A percentile compares a stretch with the other conserved stretches of the same genome.
phyloP scores from a whole-genome alignment of 306 rosid species.

The Cucurbita ficifolia region DNA sequence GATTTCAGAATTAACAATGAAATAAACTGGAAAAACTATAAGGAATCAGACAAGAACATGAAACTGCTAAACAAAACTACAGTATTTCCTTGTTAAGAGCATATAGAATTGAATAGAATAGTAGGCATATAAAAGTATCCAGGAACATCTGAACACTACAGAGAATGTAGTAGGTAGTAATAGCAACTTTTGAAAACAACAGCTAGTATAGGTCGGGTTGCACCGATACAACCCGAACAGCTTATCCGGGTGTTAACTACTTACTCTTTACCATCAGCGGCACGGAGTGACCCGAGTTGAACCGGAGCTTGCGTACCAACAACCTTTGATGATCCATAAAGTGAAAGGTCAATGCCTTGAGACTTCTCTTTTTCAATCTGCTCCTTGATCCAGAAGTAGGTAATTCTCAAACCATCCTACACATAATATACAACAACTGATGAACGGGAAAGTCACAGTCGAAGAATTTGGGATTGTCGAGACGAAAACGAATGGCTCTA shows the following conservation, averaged over 20 bases:
- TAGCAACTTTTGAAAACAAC: background rate
- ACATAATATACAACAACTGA: background rate
- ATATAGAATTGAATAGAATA: background rate
- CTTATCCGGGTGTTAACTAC: background rate
- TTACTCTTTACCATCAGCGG: constrained; percentile 86
- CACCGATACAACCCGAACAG: background rate
- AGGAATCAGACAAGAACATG: background rate
- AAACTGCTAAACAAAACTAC: background rate
- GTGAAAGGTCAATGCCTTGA: constrained; percentile 48
- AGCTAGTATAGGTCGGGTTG: background rate
- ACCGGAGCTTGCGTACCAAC: constrained; percentile 96
- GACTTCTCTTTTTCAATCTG: constrained; percentile 93
- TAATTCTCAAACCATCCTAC: constrained; percentile 87
- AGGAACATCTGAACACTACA: background rate
- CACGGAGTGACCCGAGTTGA: constrained; percentile 88
- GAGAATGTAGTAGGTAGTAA: background rate
- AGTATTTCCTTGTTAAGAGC: background rate
- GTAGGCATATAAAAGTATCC: background rate
- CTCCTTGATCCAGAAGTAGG: constrained; percentile 94
- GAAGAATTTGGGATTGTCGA: background rate
- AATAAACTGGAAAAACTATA: too few species aligned
- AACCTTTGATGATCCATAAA: constrained; percentile 84
- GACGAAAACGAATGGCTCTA: background rate
- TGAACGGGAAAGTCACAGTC: background rate
- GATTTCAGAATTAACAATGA: too few species aligned